These are phyloP conservation scores for Penicillium coffeae DNA, from an alignment of 495 filamentous ascomycete species.

Conservation along the genomic window DNA sequence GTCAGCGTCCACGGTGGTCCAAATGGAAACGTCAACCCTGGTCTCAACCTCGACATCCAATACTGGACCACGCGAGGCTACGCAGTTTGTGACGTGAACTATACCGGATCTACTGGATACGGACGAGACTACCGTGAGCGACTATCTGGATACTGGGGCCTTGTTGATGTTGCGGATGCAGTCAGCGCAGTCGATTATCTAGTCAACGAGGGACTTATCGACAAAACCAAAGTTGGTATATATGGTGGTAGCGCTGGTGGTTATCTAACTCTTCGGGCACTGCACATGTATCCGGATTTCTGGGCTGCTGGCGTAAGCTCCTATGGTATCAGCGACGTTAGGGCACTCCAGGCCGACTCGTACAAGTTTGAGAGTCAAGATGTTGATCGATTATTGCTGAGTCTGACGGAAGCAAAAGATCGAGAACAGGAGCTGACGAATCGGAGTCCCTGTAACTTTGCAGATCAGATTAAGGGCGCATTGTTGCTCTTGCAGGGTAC, in stretches of 20 bases:
- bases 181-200: conserved; percentile 42
- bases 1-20: conserved; percentile 48
- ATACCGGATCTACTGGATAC: conserved; percentile 47
- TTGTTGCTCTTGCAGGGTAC: conserved; percentile 46
- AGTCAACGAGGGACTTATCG: conserved; percentile 24
- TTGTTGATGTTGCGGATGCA: conserved; percentile 41
- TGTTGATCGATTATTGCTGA: conserved; percentile 35
- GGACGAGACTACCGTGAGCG: conserved; percentile 43
- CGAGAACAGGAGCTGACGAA: conserved; percentile 32
- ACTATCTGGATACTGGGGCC: conserved; percentile 42
- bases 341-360: conserved; percentile 35
- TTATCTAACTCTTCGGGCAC: conserved; percentile 42
- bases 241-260: conserved; percentile 47
- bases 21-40: conserved; percentile 29
- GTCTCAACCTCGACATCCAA: conserved; percentile 35
- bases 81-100: conserved; percentile 45
- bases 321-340: conserved; percentile 46
- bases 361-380: conserved; percentile 53
- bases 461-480: conserved; percentile 40
- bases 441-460: conserved; percentile 43
- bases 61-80: conserved; percentile 52
- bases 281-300: conserved; percentile 28
- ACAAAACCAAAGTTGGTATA: conserved; percentile 40
- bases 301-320: conserved; percentile 40
- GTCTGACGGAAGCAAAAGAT: conserved; percentile 25